A percentile compares a stretch with the other conserved stretches of the same genome.
phyloP scores from a whole-genome alignment of 179 eudicot genomes.

The Amaranthus tricolor region DNA sequence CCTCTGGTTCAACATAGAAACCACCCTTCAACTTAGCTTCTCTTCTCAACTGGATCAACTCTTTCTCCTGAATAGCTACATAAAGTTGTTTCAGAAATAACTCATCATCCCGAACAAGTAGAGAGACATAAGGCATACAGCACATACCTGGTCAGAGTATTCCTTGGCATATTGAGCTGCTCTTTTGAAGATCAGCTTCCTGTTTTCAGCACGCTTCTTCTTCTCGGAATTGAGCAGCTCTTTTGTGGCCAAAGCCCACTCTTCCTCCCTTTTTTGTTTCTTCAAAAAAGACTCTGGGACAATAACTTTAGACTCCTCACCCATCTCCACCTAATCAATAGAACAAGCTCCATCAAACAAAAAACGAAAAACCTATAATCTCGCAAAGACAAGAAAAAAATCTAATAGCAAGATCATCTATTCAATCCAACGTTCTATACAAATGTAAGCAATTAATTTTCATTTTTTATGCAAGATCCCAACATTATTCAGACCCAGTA shows the following conservation, averaged over 20 bases:
- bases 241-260: conserved; percentile 81
- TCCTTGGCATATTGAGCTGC: conserved; percentile 58
- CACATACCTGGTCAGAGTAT: conserved; percentile 57
- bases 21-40: conserved; percentile 85
- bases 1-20: conserved; percentile 74
- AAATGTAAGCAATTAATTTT: no score
- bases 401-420: no score
- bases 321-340: conserved; percentile 38
- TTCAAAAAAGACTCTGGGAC: conserved; percentile 84
- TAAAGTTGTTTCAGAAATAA: not conserved
- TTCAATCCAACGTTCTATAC: no score
- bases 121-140: not conserved
- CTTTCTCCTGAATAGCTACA: conserved; percentile 47
- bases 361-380: no score
- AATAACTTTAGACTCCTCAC: conserved; percentile 44
- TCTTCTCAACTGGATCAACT: conserved; percentile 62
- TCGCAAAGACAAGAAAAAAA: no score
- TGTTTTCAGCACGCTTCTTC: conserved; percentile 45
- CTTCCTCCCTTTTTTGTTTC: conserved; percentile 67
- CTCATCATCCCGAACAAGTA: not conserved
- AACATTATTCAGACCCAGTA: no score
- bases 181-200: conserved; percentile 57
- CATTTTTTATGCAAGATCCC: no score
- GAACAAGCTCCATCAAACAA: not conserved
- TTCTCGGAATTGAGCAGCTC: conserved; percentile 43